These are phyloP conservation scores for Dipodascopsis tothii DNA, from an alignment of 805 yeast species.

Conservation along the genomic window DNA sequence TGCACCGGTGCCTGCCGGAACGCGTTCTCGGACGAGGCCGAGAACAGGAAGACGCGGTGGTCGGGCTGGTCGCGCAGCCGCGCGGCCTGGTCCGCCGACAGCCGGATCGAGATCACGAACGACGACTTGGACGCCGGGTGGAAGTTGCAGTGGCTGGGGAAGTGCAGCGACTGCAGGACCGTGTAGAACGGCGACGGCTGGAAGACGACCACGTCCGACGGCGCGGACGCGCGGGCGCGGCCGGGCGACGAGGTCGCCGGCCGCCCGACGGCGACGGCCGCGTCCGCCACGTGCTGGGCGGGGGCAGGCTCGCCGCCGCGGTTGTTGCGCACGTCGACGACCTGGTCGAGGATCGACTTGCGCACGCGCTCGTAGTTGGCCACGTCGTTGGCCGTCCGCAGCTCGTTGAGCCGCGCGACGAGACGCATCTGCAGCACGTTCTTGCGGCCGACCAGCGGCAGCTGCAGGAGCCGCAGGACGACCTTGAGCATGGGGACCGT, in stretches of 20 bases:
- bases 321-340: too few species aligned
- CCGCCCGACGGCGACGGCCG: too few species aligned
- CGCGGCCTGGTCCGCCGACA: constrained; percentile 39
- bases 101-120: constrained; percentile 31
- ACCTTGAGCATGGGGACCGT: constrained; percentile 29
- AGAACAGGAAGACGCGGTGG: constrained; percentile 44
- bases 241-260: too few species aligned
- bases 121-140: constrained; percentile 9
- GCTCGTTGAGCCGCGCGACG: constrained; percentile 34
- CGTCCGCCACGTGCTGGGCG: too few species aligned
- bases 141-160: constrained; percentile 16
- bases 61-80: constrained; percentile 31
- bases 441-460: constrained; percentile 53
- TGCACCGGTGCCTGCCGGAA: constrained; percentile 34
- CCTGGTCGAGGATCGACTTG: constrained; percentile 5
- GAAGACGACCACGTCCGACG: constrained; percentile 14
- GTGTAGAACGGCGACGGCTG: constrained; percentile 27
- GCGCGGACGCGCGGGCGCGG: too few species aligned
- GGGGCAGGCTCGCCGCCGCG: too few species aligned
- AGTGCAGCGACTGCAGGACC: constrained; percentile 13
- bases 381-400: constrained; percentile 2
- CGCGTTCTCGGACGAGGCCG: constrained; percentile 33
- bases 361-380: constrained; percentile 4
- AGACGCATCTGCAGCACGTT: constrained; percentile 52
- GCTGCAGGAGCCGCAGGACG: constrained; percentile 33